Conservation (phyloP, 1,139 yeast genomes). For the Sugiyamaella castrensis region DNA sequence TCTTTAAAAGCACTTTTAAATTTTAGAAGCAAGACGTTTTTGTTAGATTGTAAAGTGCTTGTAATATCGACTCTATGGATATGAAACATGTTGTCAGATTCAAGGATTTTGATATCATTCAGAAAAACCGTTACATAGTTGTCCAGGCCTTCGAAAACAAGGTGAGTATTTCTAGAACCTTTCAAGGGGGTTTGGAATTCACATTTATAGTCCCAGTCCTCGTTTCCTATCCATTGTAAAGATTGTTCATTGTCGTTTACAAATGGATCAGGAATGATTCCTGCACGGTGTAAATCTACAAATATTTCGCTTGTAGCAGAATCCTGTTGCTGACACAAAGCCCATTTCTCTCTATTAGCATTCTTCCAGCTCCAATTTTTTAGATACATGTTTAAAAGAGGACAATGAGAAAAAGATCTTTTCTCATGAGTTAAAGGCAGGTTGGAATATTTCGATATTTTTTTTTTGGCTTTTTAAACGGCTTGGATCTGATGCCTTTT, state of each 20-base stretch:
- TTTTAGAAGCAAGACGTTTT: too few relatives aligned
- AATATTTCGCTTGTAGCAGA: constrained; percentile 28
- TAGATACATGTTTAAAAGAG: too few relatives aligned
- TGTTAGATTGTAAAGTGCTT: too few relatives aligned
- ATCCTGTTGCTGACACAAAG: constrained; percentile 15
- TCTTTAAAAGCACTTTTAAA: too few relatives aligned
- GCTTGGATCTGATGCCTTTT: too few relatives aligned
- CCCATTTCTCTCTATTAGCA: too few relatives aligned
- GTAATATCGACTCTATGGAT: constrained; percentile 31
- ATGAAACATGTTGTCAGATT: constrained; percentile 43
- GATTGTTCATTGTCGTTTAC: constrained; percentile 41
- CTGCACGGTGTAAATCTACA: constrained; percentile 40
- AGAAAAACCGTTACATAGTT: constrained; percentile 43
- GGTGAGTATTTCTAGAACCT: constrained; percentile 36
- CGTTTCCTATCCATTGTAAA: constrained; percentile 50
- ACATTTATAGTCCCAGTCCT: constrained; percentile 30
- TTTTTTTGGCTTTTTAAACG: too few relatives aligned
- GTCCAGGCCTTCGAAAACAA: constrained; percentile 48
- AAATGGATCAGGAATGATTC: constrained; percentile 46
- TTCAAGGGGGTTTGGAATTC: constrained; percentile 5
- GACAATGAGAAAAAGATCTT: too few relatives aligned
- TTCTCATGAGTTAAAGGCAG: too few relatives aligned
- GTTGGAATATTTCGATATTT: too few relatives aligned
- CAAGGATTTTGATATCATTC: constrained; percentile 37
- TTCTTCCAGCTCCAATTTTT: too few relatives aligned